phyloP scores from a whole-genome alignment of 2,329 filamentous ascomycete genomes.

The Diatrype stigma region DNA sequence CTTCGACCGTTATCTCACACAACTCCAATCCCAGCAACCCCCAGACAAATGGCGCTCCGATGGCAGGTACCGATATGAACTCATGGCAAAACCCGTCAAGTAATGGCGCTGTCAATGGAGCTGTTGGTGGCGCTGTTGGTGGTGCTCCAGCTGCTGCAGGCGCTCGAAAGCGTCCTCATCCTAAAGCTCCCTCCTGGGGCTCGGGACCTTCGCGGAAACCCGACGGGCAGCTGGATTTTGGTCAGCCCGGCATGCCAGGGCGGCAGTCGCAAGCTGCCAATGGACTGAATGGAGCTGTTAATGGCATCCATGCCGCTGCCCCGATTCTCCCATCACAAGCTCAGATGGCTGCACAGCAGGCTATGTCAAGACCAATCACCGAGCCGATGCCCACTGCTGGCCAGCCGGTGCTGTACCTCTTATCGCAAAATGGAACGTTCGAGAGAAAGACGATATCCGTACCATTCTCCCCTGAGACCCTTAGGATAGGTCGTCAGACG shows the following conservation, averaged over 20 bases:
- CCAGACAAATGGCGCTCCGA: slow-evolving; percentile 55
- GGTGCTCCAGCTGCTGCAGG: slow-evolving; percentile 24
- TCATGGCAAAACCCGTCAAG: slow-evolving; percentile 40
- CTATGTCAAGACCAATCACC: slow-evolving; percentile 52
- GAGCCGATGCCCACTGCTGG: slow-evolving; percentile 60
- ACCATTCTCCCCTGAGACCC: slow-evolving; percentile 86
- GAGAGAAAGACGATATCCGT: slow-evolving; percentile 95
- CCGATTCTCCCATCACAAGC: slow-evolving; percentile 34
- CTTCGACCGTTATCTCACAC: slow-evolving; percentile 51
- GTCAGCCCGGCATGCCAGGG: slow-evolving; percentile 30
- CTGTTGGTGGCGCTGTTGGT: neutral
- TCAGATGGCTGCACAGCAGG: slow-evolving; percentile 37
- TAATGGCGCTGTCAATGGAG: neutral
- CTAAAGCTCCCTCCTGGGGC: slow-evolving; percentile 51
- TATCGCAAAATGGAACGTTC: slow-evolving; percentile 93
- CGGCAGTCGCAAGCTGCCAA: slow-evolving; percentile 35
- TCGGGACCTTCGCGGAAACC: slow-evolving; percentile 41
- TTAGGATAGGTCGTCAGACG: slow-evolving; percentile 92
- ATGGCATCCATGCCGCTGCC: slow-evolving; percentile 33
- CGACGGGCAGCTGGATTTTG: slow-evolving; percentile 45
- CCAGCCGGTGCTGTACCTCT: slow-evolving; percentile 76
- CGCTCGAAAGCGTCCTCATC: slow-evolving; percentile 48
- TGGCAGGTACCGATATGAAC: slow-evolving; percentile 44
- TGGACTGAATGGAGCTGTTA: slow-evolving; percentile 39
- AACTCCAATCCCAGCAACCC: slow-evolving; percentile 50